phyloP scores from a whole-genome alignment of 345 rosid genomes.

The Salix udensis region DNA sequence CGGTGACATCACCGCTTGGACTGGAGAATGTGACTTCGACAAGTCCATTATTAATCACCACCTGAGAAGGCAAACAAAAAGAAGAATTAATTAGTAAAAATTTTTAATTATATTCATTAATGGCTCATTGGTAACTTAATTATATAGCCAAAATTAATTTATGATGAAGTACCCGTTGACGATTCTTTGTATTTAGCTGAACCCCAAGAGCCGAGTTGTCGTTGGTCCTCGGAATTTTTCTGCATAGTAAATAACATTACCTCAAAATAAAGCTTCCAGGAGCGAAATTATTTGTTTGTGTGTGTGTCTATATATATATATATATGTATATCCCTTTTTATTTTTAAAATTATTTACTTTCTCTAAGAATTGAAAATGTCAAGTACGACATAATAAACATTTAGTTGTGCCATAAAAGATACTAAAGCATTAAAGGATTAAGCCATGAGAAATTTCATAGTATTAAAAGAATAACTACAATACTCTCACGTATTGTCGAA shows the following conservation, averaged over 20 bases:
- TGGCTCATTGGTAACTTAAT: not conserved
- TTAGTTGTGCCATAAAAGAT: too few relatives aligned
- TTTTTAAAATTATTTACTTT: too few relatives aligned
- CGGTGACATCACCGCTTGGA: slow-evolving; percentile 22
- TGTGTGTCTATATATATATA: too few relatives aligned
- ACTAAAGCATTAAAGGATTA: too few relatives aligned
- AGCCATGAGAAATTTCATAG: too few relatives aligned
- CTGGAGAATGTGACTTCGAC: slow-evolving; percentile 15
- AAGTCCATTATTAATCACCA: slow-evolving; percentile 27
- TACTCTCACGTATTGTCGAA: too few relatives aligned
- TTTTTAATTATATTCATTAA: not conserved
- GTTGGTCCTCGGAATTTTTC: not conserved
- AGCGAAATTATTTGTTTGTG: not conserved
- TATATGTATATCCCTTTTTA: not conserved
- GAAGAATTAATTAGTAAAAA: not conserved
- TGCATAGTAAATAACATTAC: not conserved
- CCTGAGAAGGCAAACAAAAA: slow-evolving; percentile 8
- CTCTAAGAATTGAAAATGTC: too few relatives aligned
- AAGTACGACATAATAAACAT: too few relatives aligned
- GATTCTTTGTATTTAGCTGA: not conserved
- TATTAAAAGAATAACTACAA: too few relatives aligned
- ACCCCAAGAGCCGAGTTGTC: not conserved
- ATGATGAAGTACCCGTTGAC: not conserved
- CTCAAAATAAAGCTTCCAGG: not conserved
- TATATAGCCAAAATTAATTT: not conserved